A percentile compares a stretch with the other conserved stretches of the same genome.
phyloP scores from a whole-genome alignment of 495 filamentous ascomycete genomes.

The Penicillium robsamsonii region DNA sequence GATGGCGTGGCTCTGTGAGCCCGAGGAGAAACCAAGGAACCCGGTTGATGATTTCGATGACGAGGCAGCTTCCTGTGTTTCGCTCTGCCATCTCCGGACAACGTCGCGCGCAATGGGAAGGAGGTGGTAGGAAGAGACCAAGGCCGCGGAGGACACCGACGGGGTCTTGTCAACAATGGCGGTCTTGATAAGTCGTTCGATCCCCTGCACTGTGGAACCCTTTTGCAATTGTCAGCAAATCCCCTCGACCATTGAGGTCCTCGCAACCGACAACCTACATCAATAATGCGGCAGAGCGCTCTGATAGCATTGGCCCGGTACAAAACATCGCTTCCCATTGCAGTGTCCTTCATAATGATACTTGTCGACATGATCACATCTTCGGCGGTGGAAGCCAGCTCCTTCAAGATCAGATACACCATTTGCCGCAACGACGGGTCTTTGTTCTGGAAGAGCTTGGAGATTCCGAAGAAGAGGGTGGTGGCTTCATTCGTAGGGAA shows the following conservation, averaged over 20 bases:
- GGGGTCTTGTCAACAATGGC: slow-evolving; percentile 99
- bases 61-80: slow-evolving; percentile 95
- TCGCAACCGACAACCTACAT: slow-evolving; percentile 56
- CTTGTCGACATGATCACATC: slow-evolving; percentile 99
- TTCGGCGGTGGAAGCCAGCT: slow-evolving; percentile 92
- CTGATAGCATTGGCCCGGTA: slow-evolving; percentile 97
- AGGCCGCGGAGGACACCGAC: slow-evolving; percentile 92
- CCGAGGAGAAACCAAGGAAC: slow-evolving; percentile 85
- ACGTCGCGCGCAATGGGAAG: slow-evolving; percentile 94
- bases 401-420: slow-evolving; percentile 97
- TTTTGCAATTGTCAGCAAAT: slow-evolving; percentile 34
- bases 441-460: slow-evolving; percentile 99
- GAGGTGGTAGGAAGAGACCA: slow-evolving; percentile 97
- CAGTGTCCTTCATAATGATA: slow-evolving; percentile 99
- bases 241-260: not conserved
- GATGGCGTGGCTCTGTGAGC: slow-evolving; percentile 60
- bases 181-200: slow-evolving; percentile 97
- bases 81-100: slow-evolving; percentile 96
- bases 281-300: slow-evolving; percentile 93
- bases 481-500: slow-evolving; percentile 98
- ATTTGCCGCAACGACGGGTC: slow-evolving; percentile 97
- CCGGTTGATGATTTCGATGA: slow-evolving; percentile 81
- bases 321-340: slow-evolving; percentile 89
- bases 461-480: slow-evolving; percentile 98
- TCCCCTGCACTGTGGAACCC: slow-evolving; percentile 96